Evolutionary conservation across 768 basidiomycete genomes (phyloP).

Genomic region (Agrocybe praecox): DNA sequence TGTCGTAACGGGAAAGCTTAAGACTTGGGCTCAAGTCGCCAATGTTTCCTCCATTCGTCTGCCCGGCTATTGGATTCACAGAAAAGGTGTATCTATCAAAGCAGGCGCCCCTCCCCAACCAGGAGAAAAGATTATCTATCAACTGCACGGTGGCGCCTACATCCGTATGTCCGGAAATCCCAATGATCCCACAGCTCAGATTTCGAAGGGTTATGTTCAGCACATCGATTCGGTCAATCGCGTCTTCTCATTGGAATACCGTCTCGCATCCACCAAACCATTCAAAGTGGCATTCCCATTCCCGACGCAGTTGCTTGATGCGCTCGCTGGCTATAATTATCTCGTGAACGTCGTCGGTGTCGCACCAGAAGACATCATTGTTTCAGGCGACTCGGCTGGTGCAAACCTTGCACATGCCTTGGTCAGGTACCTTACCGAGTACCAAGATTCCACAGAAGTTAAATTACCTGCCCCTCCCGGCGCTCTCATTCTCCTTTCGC

Average conservation of each 20-base stretch:
- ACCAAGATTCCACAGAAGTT: slow-evolving; percentile 32
- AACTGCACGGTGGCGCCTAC: slow-evolving; percentile 69
- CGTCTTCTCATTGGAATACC: slow-evolving; percentile 70
- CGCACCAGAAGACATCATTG: slow-evolving; percentile 58
- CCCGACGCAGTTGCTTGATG: slow-evolving; percentile 76
- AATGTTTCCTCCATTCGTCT: slow-evolving; percentile 43
- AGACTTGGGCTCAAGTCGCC: slow-evolving; percentile 39
- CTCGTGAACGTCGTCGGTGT: slow-evolving; percentile 62
- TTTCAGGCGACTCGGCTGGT: slow-evolving; percentile 79
- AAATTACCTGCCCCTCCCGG: slow-evolving; percentile 47
- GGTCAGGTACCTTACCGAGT: slow-evolving; percentile 59
- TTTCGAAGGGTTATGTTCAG: slow-evolving; percentile 50
- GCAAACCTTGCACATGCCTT: slow-evolving; percentile 71
- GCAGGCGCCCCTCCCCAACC: slow-evolving; percentile 39
- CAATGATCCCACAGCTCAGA: slow-evolving; percentile 43
- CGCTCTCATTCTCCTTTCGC: slow-evolving; percentile 54
- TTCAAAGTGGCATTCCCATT: slow-evolving; percentile 56
- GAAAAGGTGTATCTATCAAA: slow-evolving; percentile 34
- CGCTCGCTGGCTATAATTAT: slow-evolving; percentile 72
- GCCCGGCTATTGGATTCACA: slow-evolving; percentile 62
- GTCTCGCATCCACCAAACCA: slow-evolving; percentile 53
- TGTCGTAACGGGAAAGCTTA: slow-evolving; percentile 45
- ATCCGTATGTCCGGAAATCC: slow-evolving; percentile 58
- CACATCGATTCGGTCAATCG: slow-evolving; percentile 46
- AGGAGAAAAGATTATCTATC: slow-evolving; percentile 61